These are phyloP conservation scores for Carex littledalei DNA, from an alignment of 176 grass and related monocot genomes.

Conservation along the genomic window DNA sequence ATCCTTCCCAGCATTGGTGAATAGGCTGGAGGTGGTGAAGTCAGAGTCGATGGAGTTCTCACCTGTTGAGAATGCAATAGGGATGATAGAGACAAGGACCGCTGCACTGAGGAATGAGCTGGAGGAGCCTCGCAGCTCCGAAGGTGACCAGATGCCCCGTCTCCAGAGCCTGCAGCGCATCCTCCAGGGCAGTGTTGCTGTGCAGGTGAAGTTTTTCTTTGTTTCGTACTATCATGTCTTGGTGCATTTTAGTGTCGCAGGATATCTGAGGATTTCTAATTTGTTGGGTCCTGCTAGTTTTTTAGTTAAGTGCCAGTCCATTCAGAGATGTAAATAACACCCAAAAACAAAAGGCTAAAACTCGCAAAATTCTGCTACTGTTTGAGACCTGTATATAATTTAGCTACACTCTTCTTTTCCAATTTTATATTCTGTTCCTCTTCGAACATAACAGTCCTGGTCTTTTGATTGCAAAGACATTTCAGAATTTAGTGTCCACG, in stretches of 20 bases:
- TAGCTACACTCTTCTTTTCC: background rate
- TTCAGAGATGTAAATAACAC: background rate
- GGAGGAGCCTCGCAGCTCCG: slow-evolving; percentile 94
- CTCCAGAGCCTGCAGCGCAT: slow-evolving; percentile 98
- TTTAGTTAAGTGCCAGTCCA: background rate
- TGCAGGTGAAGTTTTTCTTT: slow-evolving; percentile 58
- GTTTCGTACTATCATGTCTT: background rate
- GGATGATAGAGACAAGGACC: slow-evolving; percentile 99
- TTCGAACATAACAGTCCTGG: background rate
- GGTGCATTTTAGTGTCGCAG: background rate
- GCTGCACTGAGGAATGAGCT: slow-evolving; percentile 91
- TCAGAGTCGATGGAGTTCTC: slow-evolving; percentile 97
- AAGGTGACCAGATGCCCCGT: slow-evolving; percentile 89
- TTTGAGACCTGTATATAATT: background rate
- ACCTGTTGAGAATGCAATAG: slow-evolving; percentile 95
- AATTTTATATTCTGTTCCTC: background rate
- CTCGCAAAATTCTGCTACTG: background rate
- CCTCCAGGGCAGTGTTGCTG: slow-evolving; percentile 97
- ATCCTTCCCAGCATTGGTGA: slow-evolving; percentile 91
- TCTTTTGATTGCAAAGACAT: background rate
- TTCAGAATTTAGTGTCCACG: background rate
- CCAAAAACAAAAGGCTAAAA: background rate
- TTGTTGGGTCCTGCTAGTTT: background rate
- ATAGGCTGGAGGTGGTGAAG: slow-evolving; percentile 73
- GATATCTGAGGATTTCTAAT: background rate